Percentiles rank a stretch among this genome's conserved stretches.
These are phyloP conservation scores for Phytophthora ohioensis DNA, from an alignment of 352 stramenopile species.

Conservation along the genomic window DNA sequence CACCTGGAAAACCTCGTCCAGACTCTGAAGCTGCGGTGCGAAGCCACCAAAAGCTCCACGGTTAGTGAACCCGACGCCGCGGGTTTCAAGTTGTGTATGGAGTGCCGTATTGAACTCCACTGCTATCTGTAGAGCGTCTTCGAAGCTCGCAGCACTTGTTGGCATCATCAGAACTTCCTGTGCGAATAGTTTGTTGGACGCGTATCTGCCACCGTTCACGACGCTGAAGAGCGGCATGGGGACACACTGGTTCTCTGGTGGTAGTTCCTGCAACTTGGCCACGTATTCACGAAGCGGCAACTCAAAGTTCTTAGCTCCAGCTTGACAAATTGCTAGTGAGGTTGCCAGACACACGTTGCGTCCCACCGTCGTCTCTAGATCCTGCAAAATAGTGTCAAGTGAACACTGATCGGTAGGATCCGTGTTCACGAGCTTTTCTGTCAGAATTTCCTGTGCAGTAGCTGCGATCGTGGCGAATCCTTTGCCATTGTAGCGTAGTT, in stretches of 20 bases:
- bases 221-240: conserved; percentile 83
- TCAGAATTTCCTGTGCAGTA: conserved; percentile 44
- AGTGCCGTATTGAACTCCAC: conserved; percentile 57
- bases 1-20: conserved; percentile 70
- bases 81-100: conserved; percentile 51
- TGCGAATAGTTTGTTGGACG: conserved; percentile 74
- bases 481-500: conserved; percentile 51
- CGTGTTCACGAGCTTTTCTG: conserved; percentile 49
- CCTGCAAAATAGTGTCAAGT: conserved; percentile 50
- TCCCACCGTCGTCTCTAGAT: conserved; percentile 55
- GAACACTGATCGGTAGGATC: conserved; percentile 58
- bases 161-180: conserved; percentile 72
- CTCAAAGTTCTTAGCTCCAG: conserved; percentile 69
- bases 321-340: conserved; percentile 70
- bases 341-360: conserved; percentile 66
- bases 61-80: conserved; percentile 71
- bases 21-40: conserved; percentile 62
- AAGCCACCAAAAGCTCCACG: conserved; percentile 67
- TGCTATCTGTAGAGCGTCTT: conserved; percentile 67
- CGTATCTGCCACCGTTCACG: conserved; percentile 68
- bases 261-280: conserved; percentile 53
- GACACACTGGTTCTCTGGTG: conserved; percentile 53
- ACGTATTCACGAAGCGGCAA: conserved; percentile 65
- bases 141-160: conserved; percentile 62
- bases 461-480: conserved; percentile 52